Evolutionary conservation across 2,329 filamentous ascomycete species (phyloP).

Genomic region (Graphilbum sp.): DNA sequence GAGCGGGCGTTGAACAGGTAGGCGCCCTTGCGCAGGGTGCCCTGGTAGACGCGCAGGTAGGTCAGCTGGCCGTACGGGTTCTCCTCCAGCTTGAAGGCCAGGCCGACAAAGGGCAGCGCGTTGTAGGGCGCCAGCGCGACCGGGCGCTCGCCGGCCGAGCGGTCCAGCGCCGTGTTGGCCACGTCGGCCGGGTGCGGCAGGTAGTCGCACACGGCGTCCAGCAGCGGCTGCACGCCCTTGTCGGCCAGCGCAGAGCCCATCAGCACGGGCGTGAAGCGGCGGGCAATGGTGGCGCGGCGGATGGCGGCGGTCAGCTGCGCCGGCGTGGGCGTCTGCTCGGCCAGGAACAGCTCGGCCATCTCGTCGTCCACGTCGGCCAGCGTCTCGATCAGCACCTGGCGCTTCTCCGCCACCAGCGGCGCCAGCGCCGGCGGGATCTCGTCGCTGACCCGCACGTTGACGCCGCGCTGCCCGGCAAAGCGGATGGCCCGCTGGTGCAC

Average conservation of each 20-base stretch:
- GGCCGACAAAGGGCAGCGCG: slow-evolving; percentile 79
- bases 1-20: slow-evolving; percentile 88
- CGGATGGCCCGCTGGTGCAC: slow-evolving; percentile 88
- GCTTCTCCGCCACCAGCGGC: slow-evolving; percentile 64
- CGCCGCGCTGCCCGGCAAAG: slow-evolving; percentile 72
- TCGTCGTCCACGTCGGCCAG: slow-evolving; percentile 95
- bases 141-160: slow-evolving; percentile 56
- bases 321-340: slow-evolving; percentile 63
- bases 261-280: slow-evolving; percentile 87
- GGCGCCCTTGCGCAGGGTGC: slow-evolving; percentile 70
- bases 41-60: slow-evolving; percentile 97
- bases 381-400: slow-evolving; percentile 78
- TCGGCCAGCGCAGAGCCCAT: slow-evolving; percentile 94
- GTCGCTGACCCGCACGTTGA: slow-evolving; percentile 57
- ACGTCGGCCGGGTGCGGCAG: slow-evolving; percentile 85
- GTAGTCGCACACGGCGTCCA: slow-evolving; percentile 92
- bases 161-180: slow-evolving; percentile 77
- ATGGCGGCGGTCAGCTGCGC: slow-evolving; percentile 86
- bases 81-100: slow-evolving; percentile 98
- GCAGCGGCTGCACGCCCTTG: slow-evolving; percentile 86
- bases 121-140: slow-evolving; percentile 90
- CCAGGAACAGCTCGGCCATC: slow-evolving; percentile 87
- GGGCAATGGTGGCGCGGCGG: slow-evolving; percentile 69
- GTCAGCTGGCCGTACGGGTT: slow-evolving; percentile 97
- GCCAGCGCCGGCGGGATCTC: slow-evolving; percentile 70